Conservation (phyloP, 2,329 filamentous ascomycete genomes). For the Trichoderma lentiforme region DNA sequence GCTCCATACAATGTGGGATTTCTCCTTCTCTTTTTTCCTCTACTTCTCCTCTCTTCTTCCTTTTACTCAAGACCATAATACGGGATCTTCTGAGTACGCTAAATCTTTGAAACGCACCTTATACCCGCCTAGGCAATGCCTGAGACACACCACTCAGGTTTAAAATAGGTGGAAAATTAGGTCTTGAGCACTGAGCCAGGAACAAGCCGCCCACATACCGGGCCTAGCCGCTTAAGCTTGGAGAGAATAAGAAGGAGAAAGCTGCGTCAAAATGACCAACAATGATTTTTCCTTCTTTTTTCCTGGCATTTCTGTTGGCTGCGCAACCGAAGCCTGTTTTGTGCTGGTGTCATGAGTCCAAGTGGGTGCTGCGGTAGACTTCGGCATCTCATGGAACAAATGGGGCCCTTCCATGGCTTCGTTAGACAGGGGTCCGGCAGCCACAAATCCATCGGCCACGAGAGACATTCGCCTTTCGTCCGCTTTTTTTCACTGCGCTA, state of each 20-base stretch:
- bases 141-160: background rate
- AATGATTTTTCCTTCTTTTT: background rate
- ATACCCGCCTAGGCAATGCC: background rate
- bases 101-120: background rate
- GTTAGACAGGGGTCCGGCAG: background rate
- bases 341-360: constrained; percentile 2
- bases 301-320: background rate
- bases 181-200: background rate
- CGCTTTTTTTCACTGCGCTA: constrained; percentile 1
- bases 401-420: constrained; percentile 12
- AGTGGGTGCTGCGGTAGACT: constrained; percentile 11
- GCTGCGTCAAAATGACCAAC: background rate
- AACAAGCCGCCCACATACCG: background rate
- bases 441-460: constrained; percentile 4
- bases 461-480: background rate
- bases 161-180: background rate
- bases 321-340: constrained; percentile 14
- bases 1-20: too few species aligned
- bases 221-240: background rate
- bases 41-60: background rate
- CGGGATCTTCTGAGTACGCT: background rate
- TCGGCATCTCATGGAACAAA: constrained; percentile 18
- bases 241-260: background rate
- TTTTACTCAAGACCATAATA: background rate
- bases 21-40: background rate